Percentiles rank a stretch among this genome's conserved stretches.
Conservation (phyloP, 257 asterid genomes). For the Galeopsis tetrahit region DNA sequence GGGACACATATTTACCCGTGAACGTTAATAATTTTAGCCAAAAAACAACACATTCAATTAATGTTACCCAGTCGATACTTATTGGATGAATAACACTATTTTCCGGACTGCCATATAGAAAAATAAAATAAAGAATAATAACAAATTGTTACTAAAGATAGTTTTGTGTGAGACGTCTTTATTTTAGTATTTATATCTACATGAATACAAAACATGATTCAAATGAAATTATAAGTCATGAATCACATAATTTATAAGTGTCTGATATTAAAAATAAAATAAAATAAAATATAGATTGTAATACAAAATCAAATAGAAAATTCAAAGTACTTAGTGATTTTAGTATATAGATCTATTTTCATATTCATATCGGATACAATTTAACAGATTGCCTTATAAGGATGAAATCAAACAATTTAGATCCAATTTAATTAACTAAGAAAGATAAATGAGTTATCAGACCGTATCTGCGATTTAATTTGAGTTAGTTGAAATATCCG, state of each 20-base stretch:
- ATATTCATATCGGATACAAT: background rate
- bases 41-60: background rate
- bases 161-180: too few species aligned
- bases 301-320: too few species aligned
- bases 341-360: background rate
- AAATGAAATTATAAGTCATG: too few species aligned
- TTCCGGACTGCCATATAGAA: background rate
- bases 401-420: background rate
- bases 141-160: too few species aligned
- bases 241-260: too few species aligned
- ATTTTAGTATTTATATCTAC: too few species aligned
- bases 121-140: background rate
- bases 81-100: background rate
- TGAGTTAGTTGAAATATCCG: too few species aligned
- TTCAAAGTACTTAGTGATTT: background rate
- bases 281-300: background rate
- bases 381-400: too few species aligned
- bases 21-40: constrained; percentile 28
- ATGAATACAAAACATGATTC: too few species aligned
- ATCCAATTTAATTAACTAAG: too few species aligned
- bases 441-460: too few species aligned
- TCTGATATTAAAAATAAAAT: background rate
- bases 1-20: constrained; percentile 24
- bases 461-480: too few species aligned
- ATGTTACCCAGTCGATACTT: background rate